Base-by-base conservation (phyloP, 2,329 filamentous ascomycete species). In the Aspergillus tubingensis region DNA sequence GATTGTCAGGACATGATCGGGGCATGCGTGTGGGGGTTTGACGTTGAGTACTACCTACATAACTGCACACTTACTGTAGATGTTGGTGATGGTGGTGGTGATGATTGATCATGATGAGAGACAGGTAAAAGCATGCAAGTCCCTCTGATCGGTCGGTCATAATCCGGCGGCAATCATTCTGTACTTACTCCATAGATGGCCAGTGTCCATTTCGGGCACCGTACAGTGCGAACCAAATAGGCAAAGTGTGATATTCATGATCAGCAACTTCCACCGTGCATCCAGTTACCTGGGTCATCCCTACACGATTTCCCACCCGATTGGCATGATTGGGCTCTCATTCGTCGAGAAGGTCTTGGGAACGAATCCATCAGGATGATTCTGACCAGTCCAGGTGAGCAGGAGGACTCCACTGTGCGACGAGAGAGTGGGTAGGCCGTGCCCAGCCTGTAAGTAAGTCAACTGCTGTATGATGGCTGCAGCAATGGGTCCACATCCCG, bases 271-370 rank as follows among this genome's bases (percentile, higher is more conserved):
- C 59, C 48, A 58, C 56, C 39, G 43, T 44, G 52, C 60, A 62
- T 62, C 50, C 54, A 53, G 50, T 44, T 60, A 56, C 65, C 51
- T 58, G 59, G 62, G 57, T 59, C 38, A 64, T 62, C 65, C 64
- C 62, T 67, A 54, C 59, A 21, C 23, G 25, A 30, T 15, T 17
- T 15, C 44, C 21, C 44, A 27, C 13, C 21, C 21, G 13, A 2
- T 19, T 19, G 6, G 44, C 21, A 30, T 30, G 15, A 49, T 49
- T 17, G 44, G 44, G 21, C 23, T 23, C 25, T 25, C 21, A 30
- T 25, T 15, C 21, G 21, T 23, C n/a, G 44, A 15, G 7, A 21
- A 49, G 17, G 39, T 30, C 13, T 23, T 49, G 5, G 41, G 19
- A 52, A 21, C 17, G 36, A 21, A n/a, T 38, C 36, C 50, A 41